Base-by-base conservation (phyloP, 2,329 filamentous ascomycete species). In the Penicillium polonicum region DNA sequence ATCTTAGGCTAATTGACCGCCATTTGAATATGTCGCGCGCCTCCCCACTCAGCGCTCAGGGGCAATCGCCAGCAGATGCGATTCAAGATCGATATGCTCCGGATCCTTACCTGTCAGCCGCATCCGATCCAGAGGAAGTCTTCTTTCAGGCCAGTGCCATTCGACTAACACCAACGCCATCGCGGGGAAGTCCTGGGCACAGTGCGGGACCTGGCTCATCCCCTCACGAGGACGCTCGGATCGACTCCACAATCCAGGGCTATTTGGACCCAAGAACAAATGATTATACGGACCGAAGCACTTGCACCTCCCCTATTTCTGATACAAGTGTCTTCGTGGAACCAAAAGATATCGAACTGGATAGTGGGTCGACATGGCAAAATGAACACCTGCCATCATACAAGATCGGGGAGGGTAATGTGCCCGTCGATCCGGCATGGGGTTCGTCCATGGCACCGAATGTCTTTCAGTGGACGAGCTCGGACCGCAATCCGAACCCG, bases 71-170 rank as follows among this genome's bases (percentile, higher is more conserved):
- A 36, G 66, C 64, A 54, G 61, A 68, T 44, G 65, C 64, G 17
- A 71, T 74, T 58, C 71, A 70, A 44, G 67, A 73, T 35, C 62
- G 70, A 42, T 69, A 65, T 44, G 65, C 68, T 53, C 68, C 68
- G 49, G 75, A 78, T 51, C 71, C 74, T 23, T 78, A 76, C 61
- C 71, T 78, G 8, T 72, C 74, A 15, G 68, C 72, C 10, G 68
- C 73, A 8, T 70, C 71, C 10, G 72, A 74, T 56, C 72, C 67
- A 3, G 76, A 79, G 36, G 74, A 78, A 62, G 64, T 67, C 15
- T 68, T 70, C 31, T 72, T 77, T 46, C 65, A 67, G 42, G 68
- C 70, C n/a, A 61, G 68, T 29, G 69, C 67, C 13, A 67, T 76
- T 59, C 67, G 70, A 36, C 50, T 72, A 31, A 74, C 72, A 4